Percentiles rank a stretch among this genome's conserved stretches.
Conservation (phyloP, 116 monocot genomes). For the Zostera marina region DNA sequence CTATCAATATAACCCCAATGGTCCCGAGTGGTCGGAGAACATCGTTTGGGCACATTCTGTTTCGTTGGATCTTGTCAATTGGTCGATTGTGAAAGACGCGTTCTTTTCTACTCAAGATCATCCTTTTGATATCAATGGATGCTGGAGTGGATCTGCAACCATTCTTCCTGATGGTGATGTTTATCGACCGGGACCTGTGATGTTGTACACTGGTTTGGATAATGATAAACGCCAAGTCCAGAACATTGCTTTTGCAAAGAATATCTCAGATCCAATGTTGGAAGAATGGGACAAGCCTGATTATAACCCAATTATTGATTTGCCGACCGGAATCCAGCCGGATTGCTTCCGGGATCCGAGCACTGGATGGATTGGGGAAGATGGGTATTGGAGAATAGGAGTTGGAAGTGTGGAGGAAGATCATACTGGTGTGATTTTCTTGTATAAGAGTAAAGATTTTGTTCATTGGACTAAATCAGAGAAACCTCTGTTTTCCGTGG, state of each 20-base stretch:
- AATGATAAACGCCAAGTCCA: slow-evolving; percentile 45
- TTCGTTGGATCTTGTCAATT: slow-evolving; percentile 59
- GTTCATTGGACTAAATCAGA: slow-evolving; percentile 24
- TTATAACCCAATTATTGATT: slow-evolving; percentile 28
- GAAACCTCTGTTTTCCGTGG: slow-evolving; percentile 30
- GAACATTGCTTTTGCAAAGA: slow-evolving; percentile 38
- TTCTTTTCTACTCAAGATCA: slow-evolving; percentile 48
- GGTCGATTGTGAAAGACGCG: slow-evolving; percentile 66
- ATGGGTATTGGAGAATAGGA: slow-evolving; percentile 29
- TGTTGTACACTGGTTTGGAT: slow-evolving; percentile 78
- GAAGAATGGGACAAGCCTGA: slow-evolving; percentile 43
- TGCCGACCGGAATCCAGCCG: slow-evolving; percentile 31
- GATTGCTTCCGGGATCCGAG: slow-evolving; percentile 78
- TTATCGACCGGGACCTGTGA: slow-evolving; percentile 10
- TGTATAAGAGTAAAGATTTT: slow-evolving; percentile 51
- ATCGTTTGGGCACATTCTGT: slow-evolving; percentile 84
- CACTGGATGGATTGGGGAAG: slow-evolving; percentile 46
- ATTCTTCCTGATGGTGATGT: slow-evolving; percentile 31
- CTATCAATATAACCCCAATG: slow-evolving; percentile 82
- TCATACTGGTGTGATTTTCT: slow-evolving; percentile 15
- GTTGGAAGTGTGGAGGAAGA: slow-evolving; percentile 44
- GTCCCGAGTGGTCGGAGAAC: slow-evolving; percentile 51
- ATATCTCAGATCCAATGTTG: slow-evolving; percentile 46
- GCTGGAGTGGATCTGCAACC: slow-evolving; percentile 72
- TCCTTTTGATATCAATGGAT: slow-evolving; percentile 66